Percentiles rank a stretch among this genome's conserved stretches.
phyloP scores from a whole-genome alignment of 2,329 filamentous ascomycete species.

The Cercospora sp. region DNA sequence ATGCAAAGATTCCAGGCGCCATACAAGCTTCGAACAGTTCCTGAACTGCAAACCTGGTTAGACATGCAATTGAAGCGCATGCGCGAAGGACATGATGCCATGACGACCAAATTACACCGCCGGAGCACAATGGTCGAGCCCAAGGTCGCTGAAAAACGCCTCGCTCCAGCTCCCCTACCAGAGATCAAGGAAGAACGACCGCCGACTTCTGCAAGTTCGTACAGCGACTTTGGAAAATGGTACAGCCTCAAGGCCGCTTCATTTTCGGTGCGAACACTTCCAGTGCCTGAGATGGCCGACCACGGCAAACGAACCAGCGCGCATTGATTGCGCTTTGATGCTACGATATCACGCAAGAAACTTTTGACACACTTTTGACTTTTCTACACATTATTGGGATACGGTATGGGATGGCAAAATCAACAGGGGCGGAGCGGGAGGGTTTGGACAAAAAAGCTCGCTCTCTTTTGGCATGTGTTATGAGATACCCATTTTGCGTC shows the following conservation, averaged over 20 bases:
- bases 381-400: background rate
- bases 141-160: constrained; percentile 22
- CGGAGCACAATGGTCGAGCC: constrained; percentile 85
- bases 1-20: constrained; percentile 95
- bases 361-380: background rate
- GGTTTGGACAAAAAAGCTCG: constrained; percentile 8
- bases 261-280: constrained; percentile 4
- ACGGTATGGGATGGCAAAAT: background rate
- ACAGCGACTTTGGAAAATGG: constrained; percentile 6
- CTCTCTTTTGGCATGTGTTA: constrained; percentile 20
- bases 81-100: constrained; percentile 62
- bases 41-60: constrained; percentile 93
- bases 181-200: constrained; percentile 8
- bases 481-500: constrained; percentile 26
- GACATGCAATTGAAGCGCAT: constrained; percentile 77
- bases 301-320: constrained; percentile 12
- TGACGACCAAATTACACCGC: constrained; percentile 71
- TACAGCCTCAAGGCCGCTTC: constrained; percentile 9
- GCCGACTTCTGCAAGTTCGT: background rate
- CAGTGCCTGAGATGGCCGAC: constrained; percentile 9
- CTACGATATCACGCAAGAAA: background rate
- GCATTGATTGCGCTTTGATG: constrained; percentile 1
- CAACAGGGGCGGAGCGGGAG: background rate
- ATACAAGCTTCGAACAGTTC: constrained; percentile 77
- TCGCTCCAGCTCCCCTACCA: constrained; percentile 12